phyloP scores from a whole-genome alignment of 257 asterid genomes.

The Penstemon newberryi region DNA sequence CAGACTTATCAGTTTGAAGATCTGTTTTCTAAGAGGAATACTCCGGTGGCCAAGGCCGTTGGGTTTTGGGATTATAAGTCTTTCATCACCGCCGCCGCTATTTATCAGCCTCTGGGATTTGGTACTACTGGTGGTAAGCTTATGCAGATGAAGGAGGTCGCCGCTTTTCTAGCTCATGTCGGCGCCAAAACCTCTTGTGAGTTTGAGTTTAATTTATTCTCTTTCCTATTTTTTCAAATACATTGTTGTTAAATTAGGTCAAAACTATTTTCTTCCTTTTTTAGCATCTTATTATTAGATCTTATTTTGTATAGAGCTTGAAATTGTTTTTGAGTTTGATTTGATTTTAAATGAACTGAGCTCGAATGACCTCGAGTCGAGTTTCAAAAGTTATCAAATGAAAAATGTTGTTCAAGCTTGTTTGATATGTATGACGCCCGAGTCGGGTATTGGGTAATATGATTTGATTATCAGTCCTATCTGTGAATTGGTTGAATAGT shows the following conservation, averaged over 20 bases:
- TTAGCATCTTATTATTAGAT: not conserved
- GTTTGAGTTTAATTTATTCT: constrained; percentile 14
- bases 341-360: no score
- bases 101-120: constrained; percentile 74
- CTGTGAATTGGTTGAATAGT: not conserved
- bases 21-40: constrained; percentile 68
- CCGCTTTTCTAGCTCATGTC: constrained; percentile 85
- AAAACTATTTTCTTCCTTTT: not conserved
- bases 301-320: no score
- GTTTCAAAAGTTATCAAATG: no score
- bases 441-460: no score
- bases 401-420: no score
- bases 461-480: no score
- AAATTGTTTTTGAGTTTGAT: no score
- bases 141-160: constrained; percentile 71
- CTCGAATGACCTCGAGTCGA: no score
- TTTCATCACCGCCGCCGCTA: constrained; percentile 69
- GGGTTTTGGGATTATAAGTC: constrained; percentile 82
- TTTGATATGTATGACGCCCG: no score
- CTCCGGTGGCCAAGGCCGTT: constrained; percentile 73
- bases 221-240: no score
- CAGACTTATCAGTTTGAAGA: constrained; percentile 73
- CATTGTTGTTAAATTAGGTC: not conserved
- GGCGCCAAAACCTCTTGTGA: constrained; percentile 81
- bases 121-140: constrained; percentile 78